Evolutionary conservation across 1,139 yeast genomes (phyloP).

Genomic region (Schwanniomyces etchellsii): DNA sequence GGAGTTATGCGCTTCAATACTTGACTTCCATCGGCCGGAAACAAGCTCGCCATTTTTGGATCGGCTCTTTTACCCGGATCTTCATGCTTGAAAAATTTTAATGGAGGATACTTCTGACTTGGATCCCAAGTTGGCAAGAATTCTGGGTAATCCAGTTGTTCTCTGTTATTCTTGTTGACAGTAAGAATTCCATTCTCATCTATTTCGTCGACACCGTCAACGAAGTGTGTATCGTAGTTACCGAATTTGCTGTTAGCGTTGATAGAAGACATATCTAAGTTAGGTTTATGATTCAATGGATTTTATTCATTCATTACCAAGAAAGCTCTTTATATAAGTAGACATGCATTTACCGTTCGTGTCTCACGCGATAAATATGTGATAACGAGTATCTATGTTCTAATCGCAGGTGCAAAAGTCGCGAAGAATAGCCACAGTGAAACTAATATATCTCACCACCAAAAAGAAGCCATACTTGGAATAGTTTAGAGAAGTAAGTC

Average conservation of each 20-base stretch:
- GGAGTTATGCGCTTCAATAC: slow-evolving; percentile 46
- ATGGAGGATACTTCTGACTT: slow-evolving; percentile 36
- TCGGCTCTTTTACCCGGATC: slow-evolving; percentile 59
- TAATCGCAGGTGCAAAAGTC: too few species aligned
- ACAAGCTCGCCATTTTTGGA: slow-evolving; percentile 45
- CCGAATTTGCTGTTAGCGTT: slow-evolving; percentile 17
- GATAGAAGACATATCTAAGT: neutral
- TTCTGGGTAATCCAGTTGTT: slow-evolving; percentile 21
- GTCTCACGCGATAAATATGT: too few species aligned
- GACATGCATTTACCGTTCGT: too few species aligned
- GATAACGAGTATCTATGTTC: too few species aligned
- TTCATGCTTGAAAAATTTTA: slow-evolving; percentile 40
- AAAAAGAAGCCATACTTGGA: too few species aligned
- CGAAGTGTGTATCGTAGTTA: slow-evolving; percentile 38
- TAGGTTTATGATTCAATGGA: too few species aligned
- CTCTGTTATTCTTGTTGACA: slow-evolving; percentile 17
- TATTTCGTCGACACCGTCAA: slow-evolving; percentile 12
- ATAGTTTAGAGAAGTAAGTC: too few species aligned
- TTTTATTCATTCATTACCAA: too few species aligned
- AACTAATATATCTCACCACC: too few species aligned
- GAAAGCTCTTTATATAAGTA: too few species aligned
- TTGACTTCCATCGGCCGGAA: slow-evolving; percentile 28
- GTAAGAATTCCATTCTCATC: slow-evolving; percentile 16
- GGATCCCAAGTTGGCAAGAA: slow-evolving; percentile 51
- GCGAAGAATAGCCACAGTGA: too few species aligned